Evolutionary conservation across 345 rosid genomes (phyloP), one percentile per base, ranked within the genome.

Genomic region (Eutrema heterophyllum): DNA sequence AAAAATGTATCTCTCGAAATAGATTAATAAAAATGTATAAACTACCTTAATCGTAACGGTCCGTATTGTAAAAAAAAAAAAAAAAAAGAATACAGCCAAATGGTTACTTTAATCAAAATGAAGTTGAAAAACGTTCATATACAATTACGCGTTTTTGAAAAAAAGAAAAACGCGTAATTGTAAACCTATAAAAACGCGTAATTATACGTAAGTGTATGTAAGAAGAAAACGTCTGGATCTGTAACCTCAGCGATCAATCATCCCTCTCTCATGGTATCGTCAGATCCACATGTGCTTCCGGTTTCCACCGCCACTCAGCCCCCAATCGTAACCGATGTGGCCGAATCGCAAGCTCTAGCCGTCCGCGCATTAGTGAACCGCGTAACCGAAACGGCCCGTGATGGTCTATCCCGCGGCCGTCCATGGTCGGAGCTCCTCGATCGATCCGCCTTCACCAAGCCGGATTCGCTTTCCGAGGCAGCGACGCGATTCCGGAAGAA

Each of bases 381-480:
- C 39, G 26, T 70, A 14, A 32, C 77, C 38, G 57, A 60, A 61
- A 59, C 67, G 52, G 43, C 67, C 52, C 61, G 60, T 2, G 11
- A 16, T 29, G 45, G 67, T 29, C 56, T 77, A 30, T 58, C 78
- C 6, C 68, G 76, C 49, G 57, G 56, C 74, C 71, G 75, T 52
- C 80, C 70, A 0, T 83, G 76, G 84, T 46, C 77, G 0, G 84
- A 78, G 67, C 77, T 83, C 13, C 71, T 74, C 9, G 60, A 83
- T 57, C 81, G 84, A 40, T 58, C 81, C 51, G 81, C 81, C 24
- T 83, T 83, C 79, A 63, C 70, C 58, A 81, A 81, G 3, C 83
- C 86, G 0, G 83, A 70, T 8, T 83, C 84, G 59, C 29, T 76
- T 1, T 54, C 84, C 45, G 78, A 81, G 0, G 86, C 84, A 3